phyloP scores from a whole-genome alignment of 331 rosid species.

The Malus hybrid region DNA sequence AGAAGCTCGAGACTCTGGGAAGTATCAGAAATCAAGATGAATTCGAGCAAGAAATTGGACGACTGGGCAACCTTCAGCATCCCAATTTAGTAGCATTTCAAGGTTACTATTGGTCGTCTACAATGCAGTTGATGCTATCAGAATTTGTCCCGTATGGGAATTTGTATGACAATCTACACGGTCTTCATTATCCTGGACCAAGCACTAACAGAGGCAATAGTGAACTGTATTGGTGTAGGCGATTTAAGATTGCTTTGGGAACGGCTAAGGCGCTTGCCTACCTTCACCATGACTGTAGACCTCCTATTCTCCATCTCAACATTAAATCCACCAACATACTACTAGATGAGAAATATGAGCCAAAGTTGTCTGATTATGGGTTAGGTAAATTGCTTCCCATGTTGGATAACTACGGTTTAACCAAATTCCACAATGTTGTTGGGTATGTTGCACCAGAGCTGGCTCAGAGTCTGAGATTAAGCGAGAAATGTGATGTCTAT shows the following conservation, averaged over 20 bases:
- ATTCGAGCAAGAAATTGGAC: conserved; percentile 87
- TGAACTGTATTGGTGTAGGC: conserved; percentile 67
- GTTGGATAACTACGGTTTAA: conserved; percentile 67
- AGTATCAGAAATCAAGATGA: conserved; percentile 90
- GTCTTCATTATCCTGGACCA: conserved; percentile 63
- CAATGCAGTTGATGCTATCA: conserved; percentile 87
- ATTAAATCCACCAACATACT: conserved; percentile 88
- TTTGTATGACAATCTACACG: conserved; percentile 81
- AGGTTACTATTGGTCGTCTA: conserved; percentile 94
- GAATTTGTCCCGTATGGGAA: conserved; percentile 85
- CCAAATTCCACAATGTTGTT: conserved; percentile 75
- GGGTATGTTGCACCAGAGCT: conserved; percentile 98
- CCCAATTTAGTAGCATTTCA: conserved; percentile 73
- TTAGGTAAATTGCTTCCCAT: conserved; percentile 88
- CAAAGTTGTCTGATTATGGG: conserved; percentile 89
- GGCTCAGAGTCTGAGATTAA: conserved; percentile 79
- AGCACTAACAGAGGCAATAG: conserved; percentile 66
- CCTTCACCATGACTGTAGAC: conserved; percentile 95
- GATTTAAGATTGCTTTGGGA: conserved; percentile 83
- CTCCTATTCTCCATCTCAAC: conserved; percentile 96
- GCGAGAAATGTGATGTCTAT: conserved; percentile 92
- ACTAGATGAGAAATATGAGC: conserved; percentile 66
- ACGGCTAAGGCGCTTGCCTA: conserved; percentile 81
- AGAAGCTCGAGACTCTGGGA: conserved; percentile 90
- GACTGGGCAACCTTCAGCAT: conserved; percentile 69